Percentiles rank a stretch among this genome's conserved stretches.
These are phyloP conservation scores for Lithohypha guttulata DNA, from an alignment of 2,329 filamentous ascomycete genomes.

Conservation along the genomic window DNA sequence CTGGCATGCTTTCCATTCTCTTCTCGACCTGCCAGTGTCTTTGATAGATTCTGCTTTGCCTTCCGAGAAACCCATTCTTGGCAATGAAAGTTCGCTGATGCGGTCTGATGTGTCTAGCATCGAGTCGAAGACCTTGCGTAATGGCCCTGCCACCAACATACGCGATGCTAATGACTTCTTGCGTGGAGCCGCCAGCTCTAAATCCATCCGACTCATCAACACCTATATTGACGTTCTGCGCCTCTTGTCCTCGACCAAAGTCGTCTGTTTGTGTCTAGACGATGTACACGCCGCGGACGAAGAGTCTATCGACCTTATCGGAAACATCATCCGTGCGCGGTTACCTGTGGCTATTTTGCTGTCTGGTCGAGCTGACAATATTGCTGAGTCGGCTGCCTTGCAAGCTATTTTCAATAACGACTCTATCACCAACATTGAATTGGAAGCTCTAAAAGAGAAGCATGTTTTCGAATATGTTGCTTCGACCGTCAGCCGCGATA, in stretches of 20 bases:
- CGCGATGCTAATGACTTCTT: slow-evolving; percentile 25
- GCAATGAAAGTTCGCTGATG: slow-evolving; percentile 6
- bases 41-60: slow-evolving; percentile 31
- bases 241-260: slow-evolving; percentile 69
- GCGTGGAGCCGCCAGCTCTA: slow-evolving; percentile 32
- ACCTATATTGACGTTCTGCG: slow-evolving; percentile 78
- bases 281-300: slow-evolving; percentile 85
- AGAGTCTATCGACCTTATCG: slow-evolving; percentile 73
- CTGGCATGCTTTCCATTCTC: slow-evolving; percentile 46
- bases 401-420: slow-evolving; percentile 41
- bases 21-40: slow-evolving; percentile 60
- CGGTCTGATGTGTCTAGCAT: slow-evolving; percentile 17
- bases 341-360: slow-evolving; percentile 75
- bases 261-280: slow-evolving; percentile 81
- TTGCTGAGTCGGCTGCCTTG: slow-evolving; percentile 33
- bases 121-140: slow-evolving; percentile 8
- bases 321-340: slow-evolving; percentile 65
- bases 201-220: slow-evolving; percentile 65
- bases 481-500: slow-evolving; percentile 62
- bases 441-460: slow-evolving; percentile 63
- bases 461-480: slow-evolving; percentile 77
- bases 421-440: slow-evolving; percentile 55
- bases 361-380: slow-evolving; percentile 59
- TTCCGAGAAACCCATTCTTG: slow-evolving; percentile 25
- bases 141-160: slow-evolving; percentile 1